Evolutionary conservation across 768 basidiomycete genomes (phyloP).

Genomic region (Tephrocybe sp.): DNA sequence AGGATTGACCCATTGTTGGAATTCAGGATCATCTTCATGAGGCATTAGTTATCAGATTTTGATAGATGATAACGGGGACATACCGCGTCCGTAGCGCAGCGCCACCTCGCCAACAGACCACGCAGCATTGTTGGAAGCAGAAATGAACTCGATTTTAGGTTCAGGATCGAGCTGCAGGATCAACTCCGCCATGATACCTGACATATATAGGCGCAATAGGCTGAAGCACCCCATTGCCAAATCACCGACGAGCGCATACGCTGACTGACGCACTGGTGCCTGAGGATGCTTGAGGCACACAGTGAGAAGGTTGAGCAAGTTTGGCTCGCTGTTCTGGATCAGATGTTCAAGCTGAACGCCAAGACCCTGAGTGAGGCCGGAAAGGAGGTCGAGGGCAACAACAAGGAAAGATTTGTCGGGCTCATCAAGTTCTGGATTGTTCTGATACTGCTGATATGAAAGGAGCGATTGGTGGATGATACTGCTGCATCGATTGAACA

Average conservation of each 20-base stretch:
- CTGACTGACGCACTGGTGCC: slow-evolving; percentile 92
- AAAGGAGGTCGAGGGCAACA: slow-evolving; percentile 94
- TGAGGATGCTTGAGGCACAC: slow-evolving; percentile 95
- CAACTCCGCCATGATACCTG: slow-evolving; percentile 87
- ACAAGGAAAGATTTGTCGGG: slow-evolving; percentile 98
- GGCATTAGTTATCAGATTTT: slow-evolving; percentile 4
- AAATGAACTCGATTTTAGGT: slow-evolving; percentile 91
- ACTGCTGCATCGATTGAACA: slow-evolving; percentile 87
- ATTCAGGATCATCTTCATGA: slow-evolving; percentile 69
- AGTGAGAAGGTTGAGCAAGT: slow-evolving; percentile 76
- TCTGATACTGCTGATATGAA: slow-evolving; percentile 84
- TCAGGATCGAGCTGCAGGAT: slow-evolving; percentile 89
- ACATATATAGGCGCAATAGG: slow-evolving; percentile 80
- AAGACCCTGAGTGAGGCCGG: slow-evolving; percentile 93
- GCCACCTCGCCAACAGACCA: slow-evolving; percentile 99
- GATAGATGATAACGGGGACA: background rate
- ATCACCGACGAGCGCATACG: slow-evolving; percentile 97
- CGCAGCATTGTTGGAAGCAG: slow-evolving; percentile 97
- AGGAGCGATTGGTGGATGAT: slow-evolving; percentile 83
- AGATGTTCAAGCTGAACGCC: slow-evolving; percentile 73
- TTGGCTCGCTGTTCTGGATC: slow-evolving; percentile 69
- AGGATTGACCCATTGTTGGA: slow-evolving; percentile 88
- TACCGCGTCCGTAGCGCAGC: slow-evolving; percentile 82
- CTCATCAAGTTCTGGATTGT: slow-evolving; percentile 88
- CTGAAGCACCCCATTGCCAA: slow-evolving; percentile 95